Evolutionary conservation across 1,139 yeast species (phyloP), one percentile per base, ranked within the genome.

Genomic region (Candida tetrigidarum): DNA sequence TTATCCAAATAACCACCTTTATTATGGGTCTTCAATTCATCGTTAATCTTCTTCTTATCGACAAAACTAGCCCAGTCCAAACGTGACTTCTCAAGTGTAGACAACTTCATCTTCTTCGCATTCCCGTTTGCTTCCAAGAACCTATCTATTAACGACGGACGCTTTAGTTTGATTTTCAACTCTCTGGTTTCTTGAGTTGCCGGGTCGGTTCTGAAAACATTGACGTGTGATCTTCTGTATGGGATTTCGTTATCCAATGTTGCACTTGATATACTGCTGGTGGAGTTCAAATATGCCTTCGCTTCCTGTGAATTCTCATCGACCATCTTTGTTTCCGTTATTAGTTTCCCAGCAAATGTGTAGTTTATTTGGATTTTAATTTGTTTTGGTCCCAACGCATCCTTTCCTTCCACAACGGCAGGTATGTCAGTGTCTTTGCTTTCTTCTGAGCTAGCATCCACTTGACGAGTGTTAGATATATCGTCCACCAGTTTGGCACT

Each of bases 61-160:
- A 95, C 97, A 67, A 88, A 92, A 49, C 90, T 83, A 1, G 96
- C 96, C 97, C 99, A 93, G 64, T 93, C 99, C 47, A 93, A 74
- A 50, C 96, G 76, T 2, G 96, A 88, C 63, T 93, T 93, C 62
- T 95, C 98, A 50, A 93, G 71, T 0, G 99, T 95, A 15, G 96
- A 88, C 50, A 95, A 73, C 62, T 91, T 92, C 47, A 45, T 36
- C 39, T 84, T 82, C 47, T 66, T 64, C 49, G 69, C 70, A 54
- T 60, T 69, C 6, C 71, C 69, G 28, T 58, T 59, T 0, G 64
- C 45, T 3, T 60, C 46, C 37, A 74, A 50, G 43, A 74, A 73
- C 55, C 71, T 90, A 54, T 90, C 97, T 23, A 91, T 72, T 39
- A 92, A 67, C 5, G 96, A 83, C 2, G 89, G 84, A 51, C 96